These are phyloP conservation scores for Nicotiana noctiflora DNA, from an alignment of 257 asterid genomes.

Conservation along the genomic window DNA sequence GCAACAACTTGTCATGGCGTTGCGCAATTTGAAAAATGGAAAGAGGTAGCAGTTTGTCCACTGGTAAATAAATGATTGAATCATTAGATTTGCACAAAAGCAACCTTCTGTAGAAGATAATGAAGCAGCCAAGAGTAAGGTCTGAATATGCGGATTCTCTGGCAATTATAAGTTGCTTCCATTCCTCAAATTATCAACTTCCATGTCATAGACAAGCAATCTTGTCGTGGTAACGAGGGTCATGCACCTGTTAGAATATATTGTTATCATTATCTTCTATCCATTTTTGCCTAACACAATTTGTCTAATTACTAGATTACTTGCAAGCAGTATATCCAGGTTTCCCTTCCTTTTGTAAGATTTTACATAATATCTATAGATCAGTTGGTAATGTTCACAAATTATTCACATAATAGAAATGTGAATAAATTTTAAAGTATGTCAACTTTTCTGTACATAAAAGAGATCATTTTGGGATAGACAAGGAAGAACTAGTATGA, in stretches of 20 bases:
- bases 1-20: constrained; percentile 87
- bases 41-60: constrained; percentile 23
- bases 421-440: neutral
- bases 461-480: neutral
- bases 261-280: neutral
- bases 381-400: neutral
- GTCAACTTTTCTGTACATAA: constrained; percentile 2
- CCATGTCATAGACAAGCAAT: constrained; percentile 3
- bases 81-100: neutral
- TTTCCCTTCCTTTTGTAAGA: neutral
- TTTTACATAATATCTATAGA: neutral
- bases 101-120: constrained; percentile 1
- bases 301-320: neutral
- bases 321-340: constrained; percentile 2
- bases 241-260: neutral
- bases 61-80: neutral
- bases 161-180: constrained; percentile 7
- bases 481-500: neutral
- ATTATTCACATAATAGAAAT: neutral
- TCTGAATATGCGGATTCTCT: constrained; percentile 6
- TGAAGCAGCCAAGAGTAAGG: neutral
- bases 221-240: too few species aligned
- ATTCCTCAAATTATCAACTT: neutral
- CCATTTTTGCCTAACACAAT: constrained; percentile 1
- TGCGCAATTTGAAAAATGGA: constrained; percentile 74